phyloP scores from a whole-genome alignment of 139 green algal species.

The Bryopsis sp. region DNA sequence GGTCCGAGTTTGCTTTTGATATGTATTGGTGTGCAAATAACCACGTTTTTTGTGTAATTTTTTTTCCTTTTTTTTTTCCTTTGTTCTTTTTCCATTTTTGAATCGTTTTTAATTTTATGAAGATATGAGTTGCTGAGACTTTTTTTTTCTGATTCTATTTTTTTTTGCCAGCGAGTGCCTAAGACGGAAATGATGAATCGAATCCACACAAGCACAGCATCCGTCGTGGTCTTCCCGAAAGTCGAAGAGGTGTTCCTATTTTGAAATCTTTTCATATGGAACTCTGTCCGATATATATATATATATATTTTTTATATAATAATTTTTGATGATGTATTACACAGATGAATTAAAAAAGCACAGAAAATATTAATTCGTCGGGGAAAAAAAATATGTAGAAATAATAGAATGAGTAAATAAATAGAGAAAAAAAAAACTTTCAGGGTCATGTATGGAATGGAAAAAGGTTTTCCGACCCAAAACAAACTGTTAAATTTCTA shows the following conservation, averaged over 20 bases:
- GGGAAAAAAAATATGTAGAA: conserved; percentile 12
- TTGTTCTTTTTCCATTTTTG: too few species aligned
- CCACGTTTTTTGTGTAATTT: too few species aligned
- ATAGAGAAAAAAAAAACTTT: too few species aligned
- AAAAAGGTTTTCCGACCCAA: too few species aligned
- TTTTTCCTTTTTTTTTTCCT: too few species aligned
- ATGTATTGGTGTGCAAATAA: conserved; percentile 2
- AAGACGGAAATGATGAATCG: conserved; percentile 75
- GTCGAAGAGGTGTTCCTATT: conserved; percentile 46
- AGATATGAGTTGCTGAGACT: too few species aligned
- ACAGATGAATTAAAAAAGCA: background rate
- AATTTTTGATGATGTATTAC: background rate
- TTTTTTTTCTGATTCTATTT: too few species aligned
- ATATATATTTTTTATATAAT: background rate
- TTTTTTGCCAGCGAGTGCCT: conserved; percentile 69
- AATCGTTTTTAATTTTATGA: too few species aligned
- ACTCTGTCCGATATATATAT: background rate
- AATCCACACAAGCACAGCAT: conserved; percentile 89
- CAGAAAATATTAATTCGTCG: background rate
- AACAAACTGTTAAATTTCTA: too few species aligned
- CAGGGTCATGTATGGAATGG: too few species aligned
- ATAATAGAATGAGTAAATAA: too few species aligned
- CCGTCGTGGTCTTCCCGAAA: conserved; percentile 75
- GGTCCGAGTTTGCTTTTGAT: conserved; percentile 16
- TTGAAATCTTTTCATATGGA: background rate